Percentiles rank a stretch among this genome's conserved stretches.
Conservation (phyloP, 2,329 filamentous ascomycete genomes). For the Graphiopsis chlorocephala region DNA sequence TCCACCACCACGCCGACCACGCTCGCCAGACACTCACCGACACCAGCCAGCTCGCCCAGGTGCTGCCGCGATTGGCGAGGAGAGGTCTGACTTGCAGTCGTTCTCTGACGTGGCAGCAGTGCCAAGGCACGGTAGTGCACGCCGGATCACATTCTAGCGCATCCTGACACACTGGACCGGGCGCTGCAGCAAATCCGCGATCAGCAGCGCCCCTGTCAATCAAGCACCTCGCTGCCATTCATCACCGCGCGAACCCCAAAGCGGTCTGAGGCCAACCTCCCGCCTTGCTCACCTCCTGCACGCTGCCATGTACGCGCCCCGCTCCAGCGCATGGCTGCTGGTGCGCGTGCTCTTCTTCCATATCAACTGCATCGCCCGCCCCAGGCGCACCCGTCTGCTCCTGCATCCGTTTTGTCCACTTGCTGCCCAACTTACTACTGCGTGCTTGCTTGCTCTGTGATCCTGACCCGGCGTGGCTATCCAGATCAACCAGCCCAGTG, state of each 20-base stretch:
- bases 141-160: slow-evolving; percentile 11
- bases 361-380: slow-evolving; percentile 26
- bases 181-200: slow-evolving; percentile 16
- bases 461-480: slow-evolving; percentile 15
- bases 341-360: slow-evolving; percentile 18
- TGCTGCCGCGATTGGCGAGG: slow-evolving; percentile 8
- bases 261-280: slow-evolving; percentile 8
- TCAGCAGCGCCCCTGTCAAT: slow-evolving; percentile 15
- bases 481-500: slow-evolving; percentile 5
- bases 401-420: slow-evolving; percentile 19
- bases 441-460: slow-evolving; percentile 6
- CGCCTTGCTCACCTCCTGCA: slow-evolving; percentile 14
- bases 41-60: neutral
- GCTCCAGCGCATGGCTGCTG: slow-evolving; percentile 7
- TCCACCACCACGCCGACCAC: neutral
- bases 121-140: slow-evolving; percentile 7
- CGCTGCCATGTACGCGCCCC: slow-evolving; percentile 8
- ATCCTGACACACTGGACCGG: neutral
- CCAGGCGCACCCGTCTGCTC: slow-evolving; percentile 10
- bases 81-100: neutral
- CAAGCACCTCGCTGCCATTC: slow-evolving; percentile 3
- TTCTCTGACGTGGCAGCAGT: slow-evolving; percentile 12
- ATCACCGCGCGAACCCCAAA: slow-evolving; percentile 15
- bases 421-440: slow-evolving; percentile 21
- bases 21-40: slow-evolving; percentile 2